phyloP scores from a whole-genome alignment of 495 filamentous ascomycete species.

The Xylaria acuta region DNA sequence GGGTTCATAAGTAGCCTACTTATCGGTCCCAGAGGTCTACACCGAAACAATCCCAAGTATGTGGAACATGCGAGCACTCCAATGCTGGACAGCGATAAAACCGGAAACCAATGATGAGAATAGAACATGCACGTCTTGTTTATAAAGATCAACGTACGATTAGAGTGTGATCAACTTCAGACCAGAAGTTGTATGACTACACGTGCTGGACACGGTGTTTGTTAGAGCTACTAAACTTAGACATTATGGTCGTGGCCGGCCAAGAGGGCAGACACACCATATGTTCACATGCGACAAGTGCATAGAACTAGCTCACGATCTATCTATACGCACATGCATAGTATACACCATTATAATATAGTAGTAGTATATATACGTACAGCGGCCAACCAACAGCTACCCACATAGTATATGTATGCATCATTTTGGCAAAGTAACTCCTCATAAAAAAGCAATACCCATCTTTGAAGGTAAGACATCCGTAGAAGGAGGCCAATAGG shows the following conservation, averaged over 20 bases:
- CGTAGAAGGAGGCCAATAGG: not conserved
- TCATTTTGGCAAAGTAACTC: not conserved
- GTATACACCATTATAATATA: not conserved
- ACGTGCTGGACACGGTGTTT: not conserved
- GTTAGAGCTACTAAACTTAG: not conserved
- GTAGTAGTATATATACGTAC: not conserved
- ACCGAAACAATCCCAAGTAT: not conserved
- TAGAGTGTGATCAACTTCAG: not conserved
- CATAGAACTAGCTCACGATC: not conserved
- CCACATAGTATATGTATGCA: too few species aligned
- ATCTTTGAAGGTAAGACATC: not conserved
- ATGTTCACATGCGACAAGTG: not conserved
- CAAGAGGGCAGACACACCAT: not conserved
- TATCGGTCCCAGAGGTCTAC: not conserved
- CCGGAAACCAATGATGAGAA: not conserved
- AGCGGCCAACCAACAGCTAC: not conserved
- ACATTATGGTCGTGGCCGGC: not conserved
- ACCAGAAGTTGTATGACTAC: not conserved
- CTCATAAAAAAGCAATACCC: not conserved
- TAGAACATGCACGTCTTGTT: not conserved
- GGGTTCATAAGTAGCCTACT: not conserved
- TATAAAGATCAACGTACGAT: not conserved
- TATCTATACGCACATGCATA: not conserved
- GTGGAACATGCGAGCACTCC: not conserved
- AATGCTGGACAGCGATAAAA: not conserved